Evolutionary conservation across 2,329 filamentous ascomycete genomes (phyloP), one percentile per base, ranked within the genome.

Genomic region (Phialophora chinensis): DNA sequence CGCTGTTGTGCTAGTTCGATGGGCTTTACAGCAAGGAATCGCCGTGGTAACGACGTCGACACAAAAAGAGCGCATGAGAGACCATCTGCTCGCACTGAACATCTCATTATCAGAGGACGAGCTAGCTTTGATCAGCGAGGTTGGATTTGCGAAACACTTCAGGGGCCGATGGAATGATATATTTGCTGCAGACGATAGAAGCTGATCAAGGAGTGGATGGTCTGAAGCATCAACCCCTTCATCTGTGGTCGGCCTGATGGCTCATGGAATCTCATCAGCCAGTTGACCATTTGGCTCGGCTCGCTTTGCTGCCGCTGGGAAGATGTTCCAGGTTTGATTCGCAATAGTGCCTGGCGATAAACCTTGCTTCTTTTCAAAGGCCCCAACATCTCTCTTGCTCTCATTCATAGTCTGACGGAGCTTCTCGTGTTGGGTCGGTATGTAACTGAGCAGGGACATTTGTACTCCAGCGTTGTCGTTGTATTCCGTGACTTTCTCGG

Each of bases 21-120:
- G 60, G 60, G 60, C 60, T 11, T 33, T 62, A 14, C 50, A 62
- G 50, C 60, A 55, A 56, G 60, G 33, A 2, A 62, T 62, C 25
- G 49, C 52, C 20, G 60, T 62, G 20, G 60, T 56, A 25, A 62
- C 60, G 44, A 62, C 60, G 11, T 62, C 60, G 10, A 62, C 50
- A 8, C 49, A 62, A 11, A 55, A 47, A 3, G 60, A 53, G 35
- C 60, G 60, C 10, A 62, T 62, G 60, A 47, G 44, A n/a, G 60
- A 62, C 31, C 60, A 62, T 56, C 52, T 62, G 50, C 17, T 54
- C 10, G 60, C 60, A 33, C 20, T 47, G 50, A 55, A 31, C n/a
- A 27, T 25, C 23, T 44, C 52, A 8, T 33, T 62, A 31, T 10
- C 50, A 20, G 35, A 55, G 23, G 33, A 62, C 11, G 60, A 62